A percentile compares a stretch with the other conserved stretches of the same genome.
phyloP scores from a whole-genome alignment of 2,329 filamentous ascomycete species.

The Colletotrichum orbiculare region DNA sequence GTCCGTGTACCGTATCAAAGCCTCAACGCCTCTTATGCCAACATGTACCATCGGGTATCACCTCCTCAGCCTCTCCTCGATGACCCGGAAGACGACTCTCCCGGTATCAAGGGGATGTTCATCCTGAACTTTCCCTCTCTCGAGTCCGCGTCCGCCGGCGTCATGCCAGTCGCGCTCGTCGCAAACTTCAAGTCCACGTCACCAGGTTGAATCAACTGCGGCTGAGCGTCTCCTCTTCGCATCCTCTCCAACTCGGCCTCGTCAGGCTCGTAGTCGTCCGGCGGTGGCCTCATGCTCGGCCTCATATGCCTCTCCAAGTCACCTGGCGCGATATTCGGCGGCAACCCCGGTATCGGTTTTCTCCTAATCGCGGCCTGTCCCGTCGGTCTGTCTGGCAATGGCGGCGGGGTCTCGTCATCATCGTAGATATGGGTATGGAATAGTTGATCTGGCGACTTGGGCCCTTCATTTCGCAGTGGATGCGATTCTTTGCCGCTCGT shows the following conservation, averaged over 20 bases:
- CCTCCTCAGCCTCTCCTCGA: background rate
- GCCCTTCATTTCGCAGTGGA: background rate
- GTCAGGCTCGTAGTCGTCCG: slow-evolving; percentile 38
- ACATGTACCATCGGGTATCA: background rate
- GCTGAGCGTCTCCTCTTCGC: slow-evolving; percentile 40
- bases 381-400: slow-evolving; percentile 3
- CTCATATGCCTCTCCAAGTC: slow-evolving; percentile 21
- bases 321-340: background rate
- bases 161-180: slow-evolving; percentile 31
- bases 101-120: background rate
- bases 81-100: slow-evolving; percentile 5
- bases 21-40: too few relatives aligned
- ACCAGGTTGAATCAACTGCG: slow-evolving; percentile 38
- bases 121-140: slow-evolving; percentile 31
- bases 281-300: slow-evolving; percentile 33
- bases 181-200: slow-evolving; percentile 36
- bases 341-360: slow-evolving; percentile 16
- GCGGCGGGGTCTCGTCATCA: slow-evolving; percentile 10
- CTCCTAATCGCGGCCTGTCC: slow-evolving; percentile 9
- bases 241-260: slow-evolving; percentile 39
- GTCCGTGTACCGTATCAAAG: too few relatives aligned
- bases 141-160: slow-evolving; percentile 24
- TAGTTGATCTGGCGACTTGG: background rate
- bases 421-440: background rate
- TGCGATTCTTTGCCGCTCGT: background rate